Evolutionary conservation across 1,284 basidiomycete genomes (phyloP), one percentile per base, ranked within the genome.

Genomic region (Sanghuangporus baumii): DNA sequence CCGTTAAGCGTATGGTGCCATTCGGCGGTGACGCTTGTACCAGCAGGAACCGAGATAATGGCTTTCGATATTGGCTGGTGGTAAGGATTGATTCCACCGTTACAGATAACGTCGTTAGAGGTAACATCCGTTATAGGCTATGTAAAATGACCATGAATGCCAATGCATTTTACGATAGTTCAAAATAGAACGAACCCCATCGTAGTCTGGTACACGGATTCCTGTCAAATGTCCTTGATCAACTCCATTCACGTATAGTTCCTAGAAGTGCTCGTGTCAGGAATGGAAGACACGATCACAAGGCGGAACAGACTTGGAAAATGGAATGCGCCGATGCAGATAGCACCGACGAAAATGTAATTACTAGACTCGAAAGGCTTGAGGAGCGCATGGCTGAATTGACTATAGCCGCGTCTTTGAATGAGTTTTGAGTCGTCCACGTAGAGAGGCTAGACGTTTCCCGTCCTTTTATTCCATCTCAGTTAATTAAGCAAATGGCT

Each of bases 81-180:
- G 71, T 81, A 83, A 0, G 82, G 81, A 69, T 83, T 85, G 68
- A 84, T 83, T 34, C 83, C 83, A 37, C 83, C 83, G 63, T 85
- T 85, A 74, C 83, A 84, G 63, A 83, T 82, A 51, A 85, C 57
- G 68, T 84, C 79, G 70, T 82, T 83, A 0, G 81, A 83, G 4
- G 76, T 81, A 4, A 83, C 80, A 66, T 83, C 79, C 41, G 68
- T 79, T 61, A 84, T 81, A 7, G 82, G 80, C 81, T 83, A 60
- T 20, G 55, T 54, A 51, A 37, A 38, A n/a, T 14, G n/a, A 37
- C 16, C 6, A 12, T n/a, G 16, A 37, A 18, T 18, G 36, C 16
- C 16, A 18, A 37, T 14, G 26, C 20, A 5, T 37, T 37, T 18
- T 9, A 11, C 34, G 18, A 37, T 14, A n/a, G 9, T 12, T 12